Base-by-base conservation (phyloP, 768 basidiomycete species). In the Leccinum longicurvipes region DNA sequence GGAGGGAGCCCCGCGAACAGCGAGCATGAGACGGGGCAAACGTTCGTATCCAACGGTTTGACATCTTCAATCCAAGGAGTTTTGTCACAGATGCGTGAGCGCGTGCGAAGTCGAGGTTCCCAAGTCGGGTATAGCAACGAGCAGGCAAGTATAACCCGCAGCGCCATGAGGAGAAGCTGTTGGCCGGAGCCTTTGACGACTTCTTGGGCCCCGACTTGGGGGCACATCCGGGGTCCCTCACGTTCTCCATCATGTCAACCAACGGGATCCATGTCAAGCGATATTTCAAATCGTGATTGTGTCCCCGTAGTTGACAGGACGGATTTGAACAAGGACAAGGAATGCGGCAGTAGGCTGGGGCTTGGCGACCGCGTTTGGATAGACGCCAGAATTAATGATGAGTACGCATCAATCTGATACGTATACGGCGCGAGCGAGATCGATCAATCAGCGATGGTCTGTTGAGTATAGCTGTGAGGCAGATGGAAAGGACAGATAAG, bases 51-150 rank as follows among this genome's bases (percentile, higher is more conserved):
- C 29, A 65, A 27, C 41, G 8, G 56, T 58, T 49, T 57, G 58
- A 52, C 55, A 51, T 21, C 62, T 42, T 23, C 24, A 49, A 36
- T 65, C 51, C 57, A 54, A 67, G 53, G n/a, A 47, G 56, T 32
- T 21, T 19, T 36, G 25, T 55, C 41, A 54, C 51, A 45, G 42
- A 67, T 67, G 64, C 65, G 64, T 66, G 64, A 64, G 51, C 48
- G 60, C 57, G 63, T 67, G 55, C 28, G 47, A 50, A 55, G 53
- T 53, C 50, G 45, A 65, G 32, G 46, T 47, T 47, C 21, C 64
- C 50, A 56, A 66, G 21, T 60, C 23, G 61, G 64, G 60, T 50
- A 53, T 65, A 34, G 62, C 65, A 67, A 65, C 65, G 48, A 42
- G 46, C 15, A 56, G 42, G 50, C 61, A 58, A 57, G 63, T 57